Evolutionary conservation across 768 basidiomycete species (phyloP), one percentile per base, ranked within the genome.

Genomic region (Termitomyces sp.): DNA sequence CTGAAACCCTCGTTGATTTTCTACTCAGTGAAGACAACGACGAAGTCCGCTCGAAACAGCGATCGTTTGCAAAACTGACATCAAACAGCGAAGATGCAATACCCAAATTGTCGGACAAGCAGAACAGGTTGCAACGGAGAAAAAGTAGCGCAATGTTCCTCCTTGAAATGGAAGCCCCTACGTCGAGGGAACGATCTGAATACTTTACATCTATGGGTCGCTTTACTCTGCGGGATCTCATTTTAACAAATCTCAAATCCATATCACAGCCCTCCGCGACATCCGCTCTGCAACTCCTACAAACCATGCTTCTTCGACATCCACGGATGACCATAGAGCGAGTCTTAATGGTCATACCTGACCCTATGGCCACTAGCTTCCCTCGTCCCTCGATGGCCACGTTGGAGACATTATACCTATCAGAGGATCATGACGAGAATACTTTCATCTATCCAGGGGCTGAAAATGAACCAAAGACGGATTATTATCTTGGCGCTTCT

Each of bases 121-220:
- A 76, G 23, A 70, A 66, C 42, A 86, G 80, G 63, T 67, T 77
- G 30, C 75, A 79, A 52, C 75, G 83, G 45, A 79, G 89, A 55
- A 91, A 91, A 70, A 95, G 92, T 61, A 92, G 88, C 48, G 94
- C 93, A 1, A 92, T 96, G 89, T 74, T 81, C n/a, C 74, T 94
- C n/a, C 73, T 97, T 51, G 89, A 94, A 67, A 84, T 90, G 78
- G 86, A 92, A 67, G 86, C 85, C 2, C 88, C 89, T 1, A 83
- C 83, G 14, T 83, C 89, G 16, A 77, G 82, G 55, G 82, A 79
- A 57, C 84, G 77, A 52, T 84, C 90, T 0, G 86, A 85, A 61
- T 97, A 97, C 71, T 90, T 92, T 68, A 93, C 88, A 1, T 85
- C 91, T 0, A 83, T 89, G 72, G 91, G 88, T 12, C 83, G 94